phyloP scores from a whole-genome alignment of 2,329 filamentous ascomycete genomes.

The Arthroderma uncinatum region DNA sequence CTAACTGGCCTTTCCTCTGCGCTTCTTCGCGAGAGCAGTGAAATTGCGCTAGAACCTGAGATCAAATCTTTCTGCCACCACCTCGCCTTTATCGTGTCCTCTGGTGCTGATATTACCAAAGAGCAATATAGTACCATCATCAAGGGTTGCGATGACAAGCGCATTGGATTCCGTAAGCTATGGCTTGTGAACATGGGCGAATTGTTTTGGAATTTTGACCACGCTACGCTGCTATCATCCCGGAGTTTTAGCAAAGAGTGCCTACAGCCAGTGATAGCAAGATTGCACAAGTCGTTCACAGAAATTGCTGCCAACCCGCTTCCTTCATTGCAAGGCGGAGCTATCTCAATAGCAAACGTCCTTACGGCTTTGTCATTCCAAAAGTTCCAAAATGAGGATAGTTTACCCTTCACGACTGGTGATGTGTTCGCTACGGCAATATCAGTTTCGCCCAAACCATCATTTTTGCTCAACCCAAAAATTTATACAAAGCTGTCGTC shows the following conservation, averaged over 20 bases:
- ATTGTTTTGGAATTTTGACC: conserved; percentile 49
- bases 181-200: conserved; percentile 71
- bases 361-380: conserved; percentile 52
- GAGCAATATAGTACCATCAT: conserved; percentile 57
- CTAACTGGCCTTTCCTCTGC: conserved; percentile 55
- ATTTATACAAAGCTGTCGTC: conserved; percentile 69
- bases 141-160: conserved; percentile 82
- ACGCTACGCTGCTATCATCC: conserved; percentile 39
- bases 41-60: conserved; percentile 66
- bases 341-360: conserved; percentile 70
- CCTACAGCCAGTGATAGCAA: conserved; percentile 41
- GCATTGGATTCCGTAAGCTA: conserved; percentile 59
- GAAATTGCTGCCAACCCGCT: conserved; percentile 70
- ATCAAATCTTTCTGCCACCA: conserved; percentile 59
- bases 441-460: conserved; percentile 64
- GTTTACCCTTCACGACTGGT: conserved; percentile 36
- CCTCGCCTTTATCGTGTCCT: conserved; percentile 50
- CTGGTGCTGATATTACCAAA: conserved; percentile 52
- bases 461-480: conserved; percentile 72
- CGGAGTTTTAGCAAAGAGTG: conserved; percentile 34
- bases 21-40: conserved; percentile 77
- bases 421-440: conserved; percentile 54
- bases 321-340: conserved; percentile 66
- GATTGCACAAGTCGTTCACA: conserved; percentile 54
- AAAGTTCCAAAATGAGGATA: conserved; percentile 46